These are phyloP conservation scores for sunflower (Helianthus annuus) DNA, from an alignment of 129 eudicot genomes.

Conservation along the genomic window DNA sequence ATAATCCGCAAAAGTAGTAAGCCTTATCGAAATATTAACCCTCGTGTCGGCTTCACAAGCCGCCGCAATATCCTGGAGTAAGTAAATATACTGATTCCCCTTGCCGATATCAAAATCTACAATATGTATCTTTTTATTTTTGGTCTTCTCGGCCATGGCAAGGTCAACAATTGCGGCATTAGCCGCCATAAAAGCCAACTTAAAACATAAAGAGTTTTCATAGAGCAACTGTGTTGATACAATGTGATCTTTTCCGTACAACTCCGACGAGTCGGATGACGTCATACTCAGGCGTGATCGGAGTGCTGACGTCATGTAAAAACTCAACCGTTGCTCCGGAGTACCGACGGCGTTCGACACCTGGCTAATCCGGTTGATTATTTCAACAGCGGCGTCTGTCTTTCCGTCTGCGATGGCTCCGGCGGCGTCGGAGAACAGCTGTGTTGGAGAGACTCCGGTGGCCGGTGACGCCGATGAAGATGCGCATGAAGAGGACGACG, in stretches of 20 bases:
- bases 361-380: conserved; percentile 53
- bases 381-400: conserved; percentile 45
- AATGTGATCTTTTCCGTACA: conserved; percentile 60
- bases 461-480: conserved; percentile 71
- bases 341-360: conserved; percentile 50
- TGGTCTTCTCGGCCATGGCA: conserved; percentile 6
- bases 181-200: conserved; percentile 77
- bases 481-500: conserved; percentile 74
- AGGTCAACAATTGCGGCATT: conserved; percentile 67
- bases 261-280: conserved; percentile 31
- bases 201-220: conserved; percentile 79
- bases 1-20: conserved; percentile 53
- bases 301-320: conserved; percentile 63
- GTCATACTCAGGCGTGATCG: conserved; percentile 54
- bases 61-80: conserved; percentile 63
- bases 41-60: conserved; percentile 27
- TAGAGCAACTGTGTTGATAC: conserved; percentile 47
- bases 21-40: conserved; percentile 31
- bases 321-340: conserved; percentile 64
- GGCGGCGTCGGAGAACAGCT: conserved; percentile 63
- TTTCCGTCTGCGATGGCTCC: conserved; percentile 64
- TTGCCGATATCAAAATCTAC: conserved; percentile 84
- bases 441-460: conserved; percentile 35
- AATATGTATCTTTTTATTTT: conserved; percentile 43
- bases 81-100: conserved; percentile 69